Conservation (phyloP, 768 basidiomycete species). For the Leucosporidium yakuticum region DNA sequence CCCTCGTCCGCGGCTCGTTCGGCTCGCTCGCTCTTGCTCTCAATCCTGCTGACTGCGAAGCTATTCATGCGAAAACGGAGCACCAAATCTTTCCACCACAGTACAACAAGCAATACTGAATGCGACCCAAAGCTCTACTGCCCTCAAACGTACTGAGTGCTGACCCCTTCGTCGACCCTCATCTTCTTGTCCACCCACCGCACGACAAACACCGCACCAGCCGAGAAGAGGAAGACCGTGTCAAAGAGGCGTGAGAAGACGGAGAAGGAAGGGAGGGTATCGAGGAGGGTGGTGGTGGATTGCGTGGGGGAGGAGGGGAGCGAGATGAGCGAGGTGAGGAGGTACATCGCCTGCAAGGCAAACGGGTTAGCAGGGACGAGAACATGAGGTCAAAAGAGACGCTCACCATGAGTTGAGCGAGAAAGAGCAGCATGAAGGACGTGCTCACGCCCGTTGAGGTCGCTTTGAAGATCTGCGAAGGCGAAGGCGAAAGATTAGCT, state of each 20-base stretch:
- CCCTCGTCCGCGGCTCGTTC: no score
- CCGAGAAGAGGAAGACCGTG: conserved; percentile 37
- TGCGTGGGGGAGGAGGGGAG: conserved; percentile 29
- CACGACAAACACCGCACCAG: conserved; percentile 27
- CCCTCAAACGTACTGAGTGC: conserved; percentile 16
- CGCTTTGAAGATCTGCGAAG: conserved; percentile 35
- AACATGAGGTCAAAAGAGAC: not conserved
- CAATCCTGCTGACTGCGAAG: no score
- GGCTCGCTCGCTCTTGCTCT: no score
- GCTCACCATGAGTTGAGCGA: conserved; percentile 39
- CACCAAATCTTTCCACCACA: no score
- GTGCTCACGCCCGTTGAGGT: conserved; percentile 38
- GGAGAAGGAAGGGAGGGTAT: conserved; percentile 38
- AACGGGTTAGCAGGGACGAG: not conserved
- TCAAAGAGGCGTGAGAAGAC: conserved; percentile 40
- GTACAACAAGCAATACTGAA: no score
- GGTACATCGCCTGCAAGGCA: conserved; percentile 36
- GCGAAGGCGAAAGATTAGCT: not conserved
- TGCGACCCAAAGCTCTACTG: not conserved
- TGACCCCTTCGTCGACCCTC: conserved; percentile 23
- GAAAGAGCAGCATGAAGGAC: conserved; percentile 40
- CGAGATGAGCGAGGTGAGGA: conserved; percentile 40
- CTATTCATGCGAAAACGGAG: no score
- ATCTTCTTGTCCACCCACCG: conserved; percentile 30
- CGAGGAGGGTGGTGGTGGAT: conserved; percentile 29